Evolutionary conservation across 352 stramenopile species (phyloP), one percentile per base, ranked within the genome.

Genomic region (Phytophthora sansomeana): DNA sequence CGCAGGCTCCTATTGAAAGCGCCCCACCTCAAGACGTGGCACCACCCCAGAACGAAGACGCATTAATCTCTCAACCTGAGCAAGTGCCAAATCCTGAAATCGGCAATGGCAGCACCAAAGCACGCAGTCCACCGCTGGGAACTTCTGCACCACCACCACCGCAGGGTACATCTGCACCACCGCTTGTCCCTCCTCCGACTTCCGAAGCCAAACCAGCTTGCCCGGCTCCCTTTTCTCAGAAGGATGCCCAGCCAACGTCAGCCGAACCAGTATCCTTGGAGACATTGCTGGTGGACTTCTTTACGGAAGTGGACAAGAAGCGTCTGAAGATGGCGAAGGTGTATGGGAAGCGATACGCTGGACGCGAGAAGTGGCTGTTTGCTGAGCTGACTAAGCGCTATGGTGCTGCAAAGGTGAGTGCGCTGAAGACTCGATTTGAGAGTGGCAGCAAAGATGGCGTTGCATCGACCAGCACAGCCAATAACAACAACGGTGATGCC

Each of bases 311-410:
- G 6, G 85, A 94, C 56, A 81, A 78, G 54, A 77, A 66, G 21
- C 85, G 83, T 38, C 17, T 89, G 26, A 79, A 72, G 16, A 92
- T 91, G 81, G 85, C 81, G 4, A 77, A 81, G 49, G 78, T 81
- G 33, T 92, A 92, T 49, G 70, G 73, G 2, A 87, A 82, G 52
- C 65, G 85, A n/a, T 94, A 94, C 61, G 73, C 72, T 24, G 80
- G 77, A 7, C 78, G 80, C 46, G 83, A 92, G 43, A 77, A 87
- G n/a, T 81, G 74, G 42, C 47, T 94, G 21, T 94, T 94, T 28
- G 50, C 67, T 16, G 85, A 91, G 39, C 56, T 94, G 6, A 76
- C 81, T 17, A 84, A 84, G 38, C 80, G 78, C 28, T 94, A 94
- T 55, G 82, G 82, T 13, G 69, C 64, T 8, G 55, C 75, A 0